Percentiles rank a stretch among this genome's conserved stretches.
Evolutionary conservation across 257 asterid genomes (phyloP).

Genomic region (Plantago elongata): DNA sequence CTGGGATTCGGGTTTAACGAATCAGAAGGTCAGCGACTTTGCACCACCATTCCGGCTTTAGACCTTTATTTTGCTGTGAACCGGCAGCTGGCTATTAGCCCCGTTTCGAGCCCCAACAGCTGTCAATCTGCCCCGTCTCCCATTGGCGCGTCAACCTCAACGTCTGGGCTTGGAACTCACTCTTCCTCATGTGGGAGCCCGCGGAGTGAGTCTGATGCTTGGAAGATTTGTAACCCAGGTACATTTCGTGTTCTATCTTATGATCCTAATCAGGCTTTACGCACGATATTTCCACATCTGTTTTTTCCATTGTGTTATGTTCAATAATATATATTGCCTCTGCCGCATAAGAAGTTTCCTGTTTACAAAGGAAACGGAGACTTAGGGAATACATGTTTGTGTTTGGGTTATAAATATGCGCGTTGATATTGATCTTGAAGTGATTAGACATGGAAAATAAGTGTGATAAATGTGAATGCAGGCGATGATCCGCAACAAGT

Average conservation of each 20-base stretch:
- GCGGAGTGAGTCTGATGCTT: constrained; percentile 34
- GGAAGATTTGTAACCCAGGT: constrained; percentile 51
- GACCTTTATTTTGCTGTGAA: constrained; percentile 82
- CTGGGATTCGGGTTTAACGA: constrained; percentile 83
- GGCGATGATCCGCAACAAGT: constrained; percentile 64
- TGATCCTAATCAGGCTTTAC: background rate
- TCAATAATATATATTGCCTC: background rate
- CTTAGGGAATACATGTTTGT: no score
- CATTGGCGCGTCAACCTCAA: constrained; percentile 12
- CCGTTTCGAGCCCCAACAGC: constrained; percentile 45
- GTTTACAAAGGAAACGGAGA: no score
- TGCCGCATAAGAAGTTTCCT: no score
- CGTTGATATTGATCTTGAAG: no score
- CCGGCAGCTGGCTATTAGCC: constrained; percentile 45
- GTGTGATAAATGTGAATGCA: constrained; percentile 10
- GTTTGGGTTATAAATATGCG: no score
- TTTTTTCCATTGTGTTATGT: background rate
- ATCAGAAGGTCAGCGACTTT: constrained; percentile 54
- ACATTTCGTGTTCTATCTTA: background rate
- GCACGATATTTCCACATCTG: background rate
- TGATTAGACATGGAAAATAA: no score
- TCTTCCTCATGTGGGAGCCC: constrained; percentile 26
- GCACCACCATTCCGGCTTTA: constrained; percentile 73
- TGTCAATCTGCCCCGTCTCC: constrained; percentile 22
- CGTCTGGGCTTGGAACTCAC: constrained; percentile 17